phyloP scores from a whole-genome alignment of 2,329 filamentous ascomycete species.

The Fusarium armeniacum region DNA sequence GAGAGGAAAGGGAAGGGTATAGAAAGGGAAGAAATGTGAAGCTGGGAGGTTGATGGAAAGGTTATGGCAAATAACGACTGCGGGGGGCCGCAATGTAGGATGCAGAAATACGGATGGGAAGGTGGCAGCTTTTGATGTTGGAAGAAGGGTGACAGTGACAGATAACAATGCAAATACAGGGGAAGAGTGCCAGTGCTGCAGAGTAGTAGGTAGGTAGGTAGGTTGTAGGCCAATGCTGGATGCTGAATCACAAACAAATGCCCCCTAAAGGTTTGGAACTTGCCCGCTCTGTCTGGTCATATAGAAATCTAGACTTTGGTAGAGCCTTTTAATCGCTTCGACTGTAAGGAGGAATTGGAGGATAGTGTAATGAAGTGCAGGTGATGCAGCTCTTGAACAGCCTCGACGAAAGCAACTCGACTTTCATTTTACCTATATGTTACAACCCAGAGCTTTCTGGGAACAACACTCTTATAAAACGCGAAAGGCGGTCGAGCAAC shows the following conservation, averaged over 20 bases:
- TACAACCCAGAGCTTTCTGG: slow-evolving; percentile 27
- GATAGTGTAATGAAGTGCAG: slow-evolving; percentile 18
- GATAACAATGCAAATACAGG: slow-evolving; percentile 7
- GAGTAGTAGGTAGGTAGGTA: neutral
- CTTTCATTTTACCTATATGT: neutral
- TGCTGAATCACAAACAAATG: slow-evolving; percentile 20
- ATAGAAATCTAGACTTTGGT: slow-evolving; percentile 4
- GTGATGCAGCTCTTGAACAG: slow-evolving; percentile 3
- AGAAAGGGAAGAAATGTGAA: slow-evolving; percentile 9
- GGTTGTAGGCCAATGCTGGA: neutral
- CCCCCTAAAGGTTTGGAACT: slow-evolving; percentile 6
- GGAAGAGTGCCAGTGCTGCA: slow-evolving; percentile 16
- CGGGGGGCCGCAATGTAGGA: slow-evolving; percentile 10
- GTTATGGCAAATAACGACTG: slow-evolving; percentile 15
- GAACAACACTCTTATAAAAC: slow-evolving; percentile 2
- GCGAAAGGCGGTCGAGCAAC: neutral
- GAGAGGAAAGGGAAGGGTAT: neutral
- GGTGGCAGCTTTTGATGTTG: slow-evolving; percentile 18
- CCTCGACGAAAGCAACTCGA: slow-evolving; percentile 12
- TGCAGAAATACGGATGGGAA: slow-evolving; percentile 21
- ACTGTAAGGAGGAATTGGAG: neutral
- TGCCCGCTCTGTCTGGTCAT: neutral
- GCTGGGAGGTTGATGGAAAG: slow-evolving; percentile 1
- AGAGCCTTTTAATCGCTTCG: neutral
- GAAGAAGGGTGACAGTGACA: slow-evolving; percentile 27